Base-by-base conservation (phyloP, 805 yeast genomes). In the Priceomyces castillae region DNA sequence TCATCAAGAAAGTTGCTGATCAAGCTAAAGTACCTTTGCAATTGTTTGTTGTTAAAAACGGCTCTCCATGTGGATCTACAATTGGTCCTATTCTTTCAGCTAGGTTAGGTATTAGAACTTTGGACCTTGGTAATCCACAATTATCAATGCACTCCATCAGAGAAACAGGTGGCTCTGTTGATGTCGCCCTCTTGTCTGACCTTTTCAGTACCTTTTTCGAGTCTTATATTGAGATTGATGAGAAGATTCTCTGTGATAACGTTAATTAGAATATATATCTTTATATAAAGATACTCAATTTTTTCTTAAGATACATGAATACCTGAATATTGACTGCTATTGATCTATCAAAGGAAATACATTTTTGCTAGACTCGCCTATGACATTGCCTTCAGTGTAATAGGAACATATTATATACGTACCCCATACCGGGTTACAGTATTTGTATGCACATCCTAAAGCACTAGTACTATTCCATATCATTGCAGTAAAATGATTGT, bases 21-120 rank as follows among this genome's bases (percentile, higher is more conserved):
- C 54, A 56, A 20, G 82, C 81, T 3, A 66, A 77, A 52, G 84
- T 86, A n/a, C 97, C 97, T 14, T 65, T 92, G 48, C 99, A 92
- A 64, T 64, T 90, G 44, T 89, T 92, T 68, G 97, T 90, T n/a
- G 95, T 86, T 20, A 78, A 92, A 43, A 94, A 92, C 62, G 96
- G 86, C 58, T 82, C 95, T 2, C 88, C 97, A 2, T 92, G 98
- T 66, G 99, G 99, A 2, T 84, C 95, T 1, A 92, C 99, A 1
- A 92, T 92, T 57, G 99, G 98, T 1, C 98, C 98, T 16, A 86
- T 90, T 64, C 70, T 92, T 45, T 84, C 96, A 28, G 83, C 95
- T 2, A 85, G 85, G 52, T 74, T 90, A 30, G 98, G 98, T 41
- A 76, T 90, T 40, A 77, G 94, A 59, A 87, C 96, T 2, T 65